Conservation (phyloP, 768 basidiomycete genomes). For the Hericium erinaceus region DNA sequence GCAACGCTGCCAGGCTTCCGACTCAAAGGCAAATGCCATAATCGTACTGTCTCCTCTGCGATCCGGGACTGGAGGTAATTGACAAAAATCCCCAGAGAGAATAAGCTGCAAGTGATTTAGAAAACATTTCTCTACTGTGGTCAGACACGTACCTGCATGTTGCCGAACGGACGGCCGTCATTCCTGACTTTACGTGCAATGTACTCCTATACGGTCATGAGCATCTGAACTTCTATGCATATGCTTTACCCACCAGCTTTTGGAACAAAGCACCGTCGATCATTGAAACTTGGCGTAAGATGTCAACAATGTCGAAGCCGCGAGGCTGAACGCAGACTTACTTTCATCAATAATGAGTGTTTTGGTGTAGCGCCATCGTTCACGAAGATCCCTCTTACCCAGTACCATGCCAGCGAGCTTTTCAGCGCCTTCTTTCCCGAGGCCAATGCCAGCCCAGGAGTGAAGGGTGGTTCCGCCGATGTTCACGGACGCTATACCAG, state of each 20-base stretch:
- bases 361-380: slow-evolving; percentile 51
- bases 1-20: slow-evolving; percentile 59
- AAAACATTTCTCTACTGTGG: background rate
- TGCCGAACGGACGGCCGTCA: slow-evolving; percentile 61
- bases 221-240: slow-evolving; percentile 13
- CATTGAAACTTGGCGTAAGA: slow-evolving; percentile 67
- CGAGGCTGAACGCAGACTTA: slow-evolving; percentile 23
- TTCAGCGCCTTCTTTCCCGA: slow-evolving; percentile 51
- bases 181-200: slow-evolving; percentile 53
- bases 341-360: slow-evolving; percentile 84
- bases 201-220: slow-evolving; percentile 33
- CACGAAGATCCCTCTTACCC: slow-evolving; percentile 25
- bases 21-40: slow-evolving; percentile 73
- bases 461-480: slow-evolving; percentile 79
- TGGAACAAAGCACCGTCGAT: slow-evolving; percentile 75
- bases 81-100: slow-evolving; percentile 85
- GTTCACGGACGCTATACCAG: slow-evolving; percentile 73
- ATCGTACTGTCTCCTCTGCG: slow-evolving; percentile 37
- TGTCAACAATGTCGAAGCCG: background rate
- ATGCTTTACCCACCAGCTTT: slow-evolving; percentile 46
- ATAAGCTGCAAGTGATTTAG: slow-evolving; percentile 43
- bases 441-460: slow-evolving; percentile 73
- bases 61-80: slow-evolving; percentile 73
- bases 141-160: slow-evolving; percentile 57
- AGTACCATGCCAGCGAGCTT: slow-evolving; percentile 23